A percentile compares a stretch with the other conserved stretches of the same genome.
Evolutionary conservation across 2,329 filamentous ascomycete species (phyloP).

Genomic region (Colletotrichum tabaci): DNA sequence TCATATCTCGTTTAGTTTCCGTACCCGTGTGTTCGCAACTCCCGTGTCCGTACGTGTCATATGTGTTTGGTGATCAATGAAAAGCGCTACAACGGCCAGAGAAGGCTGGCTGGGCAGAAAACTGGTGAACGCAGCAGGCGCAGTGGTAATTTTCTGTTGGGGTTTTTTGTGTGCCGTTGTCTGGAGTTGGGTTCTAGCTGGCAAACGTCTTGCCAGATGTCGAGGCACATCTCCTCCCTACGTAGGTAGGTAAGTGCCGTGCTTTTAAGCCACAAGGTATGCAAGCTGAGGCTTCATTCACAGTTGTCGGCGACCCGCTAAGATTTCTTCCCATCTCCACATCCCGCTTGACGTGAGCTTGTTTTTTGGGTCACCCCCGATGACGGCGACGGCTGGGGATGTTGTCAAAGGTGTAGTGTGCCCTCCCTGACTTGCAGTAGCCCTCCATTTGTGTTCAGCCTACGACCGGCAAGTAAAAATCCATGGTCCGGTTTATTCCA

Average conservation of each 20-base stretch:
- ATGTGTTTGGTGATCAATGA: background rate
- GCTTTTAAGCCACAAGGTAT: background rate
- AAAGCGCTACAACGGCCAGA: background rate
- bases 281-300: background rate
- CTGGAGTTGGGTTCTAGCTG: too few relatives aligned
- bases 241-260: background rate
- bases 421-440: constrained; percentile 16
- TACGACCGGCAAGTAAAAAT: constrained; percentile 15
- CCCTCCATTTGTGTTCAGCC: constrained; percentile 12
- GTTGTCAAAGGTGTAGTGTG: background rate
- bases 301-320: background rate
- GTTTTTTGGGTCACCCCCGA: constrained; percentile 15
- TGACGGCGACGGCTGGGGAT: constrained; percentile 16
- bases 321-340: constrained; percentile 8
- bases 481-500: constrained; percentile 1
- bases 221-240: background rate
- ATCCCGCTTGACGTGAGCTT: constrained; percentile 38
- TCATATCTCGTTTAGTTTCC: constrained; percentile 6
- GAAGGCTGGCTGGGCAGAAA: background rate
- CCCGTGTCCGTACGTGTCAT: constrained; percentile 2
- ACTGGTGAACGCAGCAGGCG: background rate
- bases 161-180: too few relatives aligned
- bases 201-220: too few relatives aligned
- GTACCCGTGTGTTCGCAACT: background rate
- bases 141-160: background rate